phyloP scores from a whole-genome alignment of 169 alveolate species.

The Plasmodium coatneyi region DNA sequence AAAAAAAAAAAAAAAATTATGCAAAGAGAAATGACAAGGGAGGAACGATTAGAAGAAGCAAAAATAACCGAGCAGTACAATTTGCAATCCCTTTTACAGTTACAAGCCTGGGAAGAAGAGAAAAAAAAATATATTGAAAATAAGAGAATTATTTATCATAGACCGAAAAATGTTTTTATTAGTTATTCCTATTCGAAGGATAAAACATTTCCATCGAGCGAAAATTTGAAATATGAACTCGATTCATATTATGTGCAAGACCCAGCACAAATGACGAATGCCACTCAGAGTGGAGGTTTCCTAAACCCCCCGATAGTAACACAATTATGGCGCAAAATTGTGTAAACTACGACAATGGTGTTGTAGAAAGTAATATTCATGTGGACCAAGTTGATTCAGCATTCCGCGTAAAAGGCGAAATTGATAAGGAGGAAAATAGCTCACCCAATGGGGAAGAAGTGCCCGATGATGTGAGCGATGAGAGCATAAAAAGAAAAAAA shows the following conservation, averaged over 20 bases:
- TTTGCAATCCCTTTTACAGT: constrained; percentile 80
- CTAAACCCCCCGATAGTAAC: background rate
- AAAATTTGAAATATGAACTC: constrained; percentile 40
- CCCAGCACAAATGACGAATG: background rate
- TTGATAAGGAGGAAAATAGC: background rate
- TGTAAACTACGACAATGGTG: background rate
- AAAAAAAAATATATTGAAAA: constrained; percentile 37
- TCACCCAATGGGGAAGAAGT: background rate
- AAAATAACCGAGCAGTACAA: constrained; percentile 84
- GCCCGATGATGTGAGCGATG: background rate
- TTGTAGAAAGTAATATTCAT: background rate
- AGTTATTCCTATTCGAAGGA: constrained; percentile 70
- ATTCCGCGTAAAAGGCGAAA: background rate
- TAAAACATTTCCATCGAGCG: constrained; percentile 30
- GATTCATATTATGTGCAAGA: constrained; percentile 18
- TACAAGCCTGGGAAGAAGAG: constrained; percentile 86
- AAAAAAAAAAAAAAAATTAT: constrained; percentile 31
- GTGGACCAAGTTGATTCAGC: background rate
- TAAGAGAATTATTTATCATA: constrained; percentile 53
- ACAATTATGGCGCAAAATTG: background rate
- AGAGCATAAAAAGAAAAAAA: constrained; percentile 7
- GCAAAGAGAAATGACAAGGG: constrained; percentile 82
- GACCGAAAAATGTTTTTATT: constrained; percentile 58
- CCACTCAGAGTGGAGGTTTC: background rate
- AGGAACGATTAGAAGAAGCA: constrained; percentile 87